These are phyloP conservation scores for Eutrema heterophyllum DNA, from an alignment of 345 rosid species.

Conservation along the genomic window DNA sequence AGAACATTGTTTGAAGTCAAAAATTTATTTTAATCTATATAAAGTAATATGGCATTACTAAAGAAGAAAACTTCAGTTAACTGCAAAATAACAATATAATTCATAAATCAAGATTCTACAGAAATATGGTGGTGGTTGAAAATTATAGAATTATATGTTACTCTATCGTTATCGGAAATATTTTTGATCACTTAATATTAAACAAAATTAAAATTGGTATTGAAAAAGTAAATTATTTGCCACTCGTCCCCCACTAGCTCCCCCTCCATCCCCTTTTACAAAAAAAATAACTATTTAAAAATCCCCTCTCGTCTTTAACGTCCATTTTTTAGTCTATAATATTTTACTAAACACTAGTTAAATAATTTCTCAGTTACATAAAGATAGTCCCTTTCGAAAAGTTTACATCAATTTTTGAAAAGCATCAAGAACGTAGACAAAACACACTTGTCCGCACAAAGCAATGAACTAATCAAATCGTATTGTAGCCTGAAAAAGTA, in stretches of 20 bases:
- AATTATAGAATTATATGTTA: background rate
- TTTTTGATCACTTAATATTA: background rate
- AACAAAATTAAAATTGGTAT: background rate
- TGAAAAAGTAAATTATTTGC: slow-evolving; percentile 23
- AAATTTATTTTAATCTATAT: background rate
- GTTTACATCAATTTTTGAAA: slow-evolving; percentile 25
- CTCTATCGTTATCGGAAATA: background rate
- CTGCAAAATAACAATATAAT: background rate
- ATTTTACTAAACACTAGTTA: background rate
- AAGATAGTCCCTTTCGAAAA: slow-evolving; percentile 31
- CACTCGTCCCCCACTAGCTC: slow-evolving; percentile 35
- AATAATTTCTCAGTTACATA: slow-evolving; percentile 5
- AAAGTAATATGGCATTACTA: background rate
- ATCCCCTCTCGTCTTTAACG: slow-evolving; percentile 10
- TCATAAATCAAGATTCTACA: background rate
- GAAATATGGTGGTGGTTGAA: background rate
- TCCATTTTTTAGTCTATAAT: background rate
- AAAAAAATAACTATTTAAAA: slow-evolving; percentile 13
- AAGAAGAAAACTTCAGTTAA: no score
- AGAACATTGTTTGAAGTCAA: background rate
- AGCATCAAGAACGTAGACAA: slow-evolving; percentile 30
- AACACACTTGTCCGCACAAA: slow-evolving; percentile 30
- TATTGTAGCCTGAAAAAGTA: slow-evolving; percentile 15
- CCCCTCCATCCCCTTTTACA: background rate
- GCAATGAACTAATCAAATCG: slow-evolving; percentile 7